Percentiles rank a stretch among this genome's conserved stretches.
phyloP scores from a whole-genome alignment of 306 rosid genomes.

The Cajanus cajan region DNA sequence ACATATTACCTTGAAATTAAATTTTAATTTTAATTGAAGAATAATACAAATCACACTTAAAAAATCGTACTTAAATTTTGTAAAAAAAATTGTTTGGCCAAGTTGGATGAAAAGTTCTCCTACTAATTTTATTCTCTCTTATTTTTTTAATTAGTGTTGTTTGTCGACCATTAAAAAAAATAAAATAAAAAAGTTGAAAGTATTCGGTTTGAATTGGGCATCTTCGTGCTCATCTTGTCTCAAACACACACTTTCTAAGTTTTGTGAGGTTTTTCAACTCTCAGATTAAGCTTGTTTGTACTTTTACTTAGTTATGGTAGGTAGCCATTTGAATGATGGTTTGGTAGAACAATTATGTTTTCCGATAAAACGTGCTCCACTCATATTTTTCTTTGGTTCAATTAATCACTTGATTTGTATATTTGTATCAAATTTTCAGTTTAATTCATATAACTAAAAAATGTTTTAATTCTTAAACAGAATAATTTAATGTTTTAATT shows the following conservation, averaged over 20 bases:
- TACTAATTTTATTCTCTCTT: not conserved
- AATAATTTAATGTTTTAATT: no score
- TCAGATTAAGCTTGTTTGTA: not conserved
- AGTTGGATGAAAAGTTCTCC: not conserved
- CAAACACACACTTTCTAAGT: not conserved
- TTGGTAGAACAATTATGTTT: not conserved
- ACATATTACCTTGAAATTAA: no score
- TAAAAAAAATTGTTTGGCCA: not conserved
- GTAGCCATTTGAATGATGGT: not conserved
- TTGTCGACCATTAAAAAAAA: not conserved
- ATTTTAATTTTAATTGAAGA: no score
- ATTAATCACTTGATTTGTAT: no score
- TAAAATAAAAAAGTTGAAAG: not conserved
- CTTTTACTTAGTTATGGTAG: not conserved
- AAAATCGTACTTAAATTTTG: no score
- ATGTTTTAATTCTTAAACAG: no score
- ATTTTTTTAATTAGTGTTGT: not conserved
- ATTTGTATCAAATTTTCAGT: no score
- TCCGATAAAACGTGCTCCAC: not conserved
- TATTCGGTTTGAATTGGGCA: conserved; percentile 2
- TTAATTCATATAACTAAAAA: no score
- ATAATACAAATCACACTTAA: no score
- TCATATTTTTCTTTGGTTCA: not conserved
- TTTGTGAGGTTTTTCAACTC: not conserved
- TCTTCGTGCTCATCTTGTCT: not conserved